Evolutionary conservation across 208 protist species (phyloP).

Genomic region (Trypanosoma brucei): DNA sequence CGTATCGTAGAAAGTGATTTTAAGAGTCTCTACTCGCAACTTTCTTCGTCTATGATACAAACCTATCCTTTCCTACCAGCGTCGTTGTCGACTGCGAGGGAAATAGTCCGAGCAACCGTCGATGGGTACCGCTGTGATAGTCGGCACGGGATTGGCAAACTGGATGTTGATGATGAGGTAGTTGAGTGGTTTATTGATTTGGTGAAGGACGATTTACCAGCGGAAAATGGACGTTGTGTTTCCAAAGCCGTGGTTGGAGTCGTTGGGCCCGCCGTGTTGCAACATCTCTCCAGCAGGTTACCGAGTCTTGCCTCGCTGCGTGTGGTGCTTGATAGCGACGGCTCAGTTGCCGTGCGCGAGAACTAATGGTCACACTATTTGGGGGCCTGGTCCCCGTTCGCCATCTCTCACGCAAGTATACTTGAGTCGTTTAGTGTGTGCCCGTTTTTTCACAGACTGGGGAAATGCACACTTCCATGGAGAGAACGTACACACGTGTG

Average conservation of each 20-base stretch:
- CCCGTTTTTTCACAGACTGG: neutral
- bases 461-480: too few species aligned
- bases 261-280: conserved; percentile 12
- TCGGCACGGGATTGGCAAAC: conserved; percentile 5
- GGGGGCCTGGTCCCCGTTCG: neutral
- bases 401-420: too few species aligned
- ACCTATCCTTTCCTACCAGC: conserved; percentile 66
- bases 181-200: conserved; percentile 22
- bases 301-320: conserved; percentile 1
- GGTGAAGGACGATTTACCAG: conserved; percentile 21
- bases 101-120: conserved; percentile 42
- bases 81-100: conserved; percentile 36
- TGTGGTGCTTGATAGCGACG: conserved; percentile 16
- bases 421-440: neutral
- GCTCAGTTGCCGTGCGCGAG: conserved; percentile 9
- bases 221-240: conserved; percentile 25
- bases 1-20: conserved; percentile 56
- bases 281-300: neutral
- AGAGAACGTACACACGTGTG: too few species aligned
- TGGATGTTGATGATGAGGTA: conserved; percentile 14
- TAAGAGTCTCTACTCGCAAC: conserved; percentile 37
- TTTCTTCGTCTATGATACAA: conserved; percentile 45
- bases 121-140: conserved; percentile 30
- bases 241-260: conserved; percentile 12
- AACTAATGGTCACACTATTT: neutral